phyloP scores from a whole-genome alignment of 139 green algal species.

The Coelastrella sp. region DNA sequence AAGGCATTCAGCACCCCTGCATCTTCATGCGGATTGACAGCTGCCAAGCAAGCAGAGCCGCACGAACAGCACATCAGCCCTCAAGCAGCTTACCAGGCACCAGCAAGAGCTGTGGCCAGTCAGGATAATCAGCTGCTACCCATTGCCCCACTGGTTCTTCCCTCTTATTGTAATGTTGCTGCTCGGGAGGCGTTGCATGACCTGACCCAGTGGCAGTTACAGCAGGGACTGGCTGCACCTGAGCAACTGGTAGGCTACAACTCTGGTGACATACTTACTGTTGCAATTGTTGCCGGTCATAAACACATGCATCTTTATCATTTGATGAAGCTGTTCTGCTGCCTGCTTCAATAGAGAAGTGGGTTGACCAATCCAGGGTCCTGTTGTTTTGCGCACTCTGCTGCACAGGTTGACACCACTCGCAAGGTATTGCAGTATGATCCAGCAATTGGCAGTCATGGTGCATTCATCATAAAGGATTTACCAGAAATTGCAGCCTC shows the following conservation, averaged over 20 bases:
- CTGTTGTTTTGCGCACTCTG: too few relatives aligned
- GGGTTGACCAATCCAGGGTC: too few relatives aligned
- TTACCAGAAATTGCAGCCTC: background rate
- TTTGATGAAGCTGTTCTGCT: background rate
- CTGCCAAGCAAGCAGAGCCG: background rate
- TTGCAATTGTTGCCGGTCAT: too few relatives aligned
- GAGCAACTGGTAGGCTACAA: slow-evolving; percentile 1
- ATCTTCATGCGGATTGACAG: background rate
- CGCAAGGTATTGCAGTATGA: slow-evolving; percentile 59
- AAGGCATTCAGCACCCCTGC: background rate
- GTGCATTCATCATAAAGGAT: slow-evolving; percentile 58
- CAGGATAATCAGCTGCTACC: background rate
- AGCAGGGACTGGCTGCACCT: slow-evolving; percentile 41
- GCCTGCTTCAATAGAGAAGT: background rate
- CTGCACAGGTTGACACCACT: background rate
- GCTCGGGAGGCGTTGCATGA: slow-evolving; percentile 16
- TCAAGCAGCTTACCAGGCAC: too few relatives aligned
- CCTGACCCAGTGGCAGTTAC: slow-evolving; percentile 54
- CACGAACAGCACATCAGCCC: too few relatives aligned
- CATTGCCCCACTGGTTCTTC: background rate
- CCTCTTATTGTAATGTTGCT: background rate
- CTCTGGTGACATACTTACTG: too few relatives aligned
- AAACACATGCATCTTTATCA: too few relatives aligned
- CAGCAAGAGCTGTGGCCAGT: background rate
- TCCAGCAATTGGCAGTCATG: slow-evolving; percentile 52